Base-by-base conservation (phyloP, 768 basidiomycete genomes). In the Mycena metata region DNA sequence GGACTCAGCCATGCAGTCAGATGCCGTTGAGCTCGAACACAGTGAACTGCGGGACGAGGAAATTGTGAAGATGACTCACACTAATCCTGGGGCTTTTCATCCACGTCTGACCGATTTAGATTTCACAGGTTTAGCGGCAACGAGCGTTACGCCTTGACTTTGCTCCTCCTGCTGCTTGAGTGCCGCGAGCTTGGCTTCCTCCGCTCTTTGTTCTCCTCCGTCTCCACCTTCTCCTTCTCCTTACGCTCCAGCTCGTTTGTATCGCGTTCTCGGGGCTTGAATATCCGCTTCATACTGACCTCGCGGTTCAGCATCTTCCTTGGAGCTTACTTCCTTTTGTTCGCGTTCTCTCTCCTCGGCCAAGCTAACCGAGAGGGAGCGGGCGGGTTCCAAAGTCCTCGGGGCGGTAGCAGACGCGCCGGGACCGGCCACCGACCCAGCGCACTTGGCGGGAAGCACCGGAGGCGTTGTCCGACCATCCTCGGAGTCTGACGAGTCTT, bases 241-340 rank as follows among this genome's bases (percentile, higher is more conserved):
- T 75, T 78, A 5, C 69, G 63, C n/a, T 74, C 58, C 21, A 62
- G 60, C 16, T 69, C 74, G 65, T 43, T 56, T 10, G 60, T 64
- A 64, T 72, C 84, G 63, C 79, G 79, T 51, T 83, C 66, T 9
- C 63, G 59, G 26, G 80, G 80, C 73, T 89, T 92, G 79, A 93
- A 92, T 24, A 79, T 85, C 36, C 91, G 85, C 19, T 89, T 89
- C 92, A 94, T 94, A 78, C 90, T 93, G 69, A 93, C 83, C 75
- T 94, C 91, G 36, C 91, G 85, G 65, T 84, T 89, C n/a, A 93
- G 78, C 1, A 86, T 79, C 12, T 86, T 84, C 69, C 87, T 88
- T 73, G 88, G 87, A 24, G 78, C 73, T 0, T 76, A 35, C 79
- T 81, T 5, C 75, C 76, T 5, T 39, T 74, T 81, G 80, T 71